Conservation (phyloP, 257 asterid genomes). For the Solanum pimpinellifolium region DNA sequence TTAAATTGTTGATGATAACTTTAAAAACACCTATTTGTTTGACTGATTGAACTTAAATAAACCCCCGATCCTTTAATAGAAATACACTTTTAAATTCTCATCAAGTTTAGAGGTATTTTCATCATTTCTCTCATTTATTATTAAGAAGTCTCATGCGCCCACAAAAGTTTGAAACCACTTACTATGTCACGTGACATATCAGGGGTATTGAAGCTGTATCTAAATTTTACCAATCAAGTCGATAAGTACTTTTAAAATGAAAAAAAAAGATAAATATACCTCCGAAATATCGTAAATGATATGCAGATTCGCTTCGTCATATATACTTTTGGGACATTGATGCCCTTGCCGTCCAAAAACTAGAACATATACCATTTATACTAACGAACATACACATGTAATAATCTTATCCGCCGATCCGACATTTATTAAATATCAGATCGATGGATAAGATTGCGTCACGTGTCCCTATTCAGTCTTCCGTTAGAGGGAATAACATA, state of each 20-base stretch:
- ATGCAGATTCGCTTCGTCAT: neutral
- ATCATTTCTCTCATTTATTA: neutral
- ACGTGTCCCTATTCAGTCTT: neutral
- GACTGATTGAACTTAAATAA: neutral
- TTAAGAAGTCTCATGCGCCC: neutral
- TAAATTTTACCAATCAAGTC: neutral
- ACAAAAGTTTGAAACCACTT: fast-evolving
- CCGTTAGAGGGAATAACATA: neutral
- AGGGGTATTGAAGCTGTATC: neutral
- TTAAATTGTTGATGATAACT: neutral
- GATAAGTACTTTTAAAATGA: neutral
- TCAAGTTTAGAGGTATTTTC: neutral
- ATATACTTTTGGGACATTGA: neutral
- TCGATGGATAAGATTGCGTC: neutral
- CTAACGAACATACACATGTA: neutral
- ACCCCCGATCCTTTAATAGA: neutral
- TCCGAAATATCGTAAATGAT: too few relatives aligned
- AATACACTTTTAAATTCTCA: too few relatives aligned
- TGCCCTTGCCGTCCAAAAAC: fast-evolving
- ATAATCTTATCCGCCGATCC: too few relatives aligned
- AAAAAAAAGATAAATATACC: fast-evolving
- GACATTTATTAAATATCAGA: too few relatives aligned
- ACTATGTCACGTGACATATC: neutral
- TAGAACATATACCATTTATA: too few relatives aligned
- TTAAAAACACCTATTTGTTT: too few relatives aligned